A percentile compares a stretch with the other conserved stretches of the same genome.
These are phyloP conservation scores for Theobroma grandiflorum DNA, from an alignment of 441 rosid genomes.

Conservation along the genomic window DNA sequence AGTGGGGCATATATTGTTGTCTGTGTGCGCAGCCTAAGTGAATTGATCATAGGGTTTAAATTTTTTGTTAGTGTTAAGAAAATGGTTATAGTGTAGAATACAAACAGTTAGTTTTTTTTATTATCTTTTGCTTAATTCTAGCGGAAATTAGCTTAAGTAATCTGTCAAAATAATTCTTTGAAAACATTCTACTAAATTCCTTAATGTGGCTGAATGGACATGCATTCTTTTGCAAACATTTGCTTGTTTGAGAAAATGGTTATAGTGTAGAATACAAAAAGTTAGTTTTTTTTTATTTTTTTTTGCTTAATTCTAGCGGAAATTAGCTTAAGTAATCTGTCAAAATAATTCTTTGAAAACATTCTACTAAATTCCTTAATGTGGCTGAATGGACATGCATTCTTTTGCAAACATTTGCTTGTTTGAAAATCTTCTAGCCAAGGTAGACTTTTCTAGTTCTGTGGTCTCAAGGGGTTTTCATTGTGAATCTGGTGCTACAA, in stretches of 20 bases:
- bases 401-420: too few species aligned
- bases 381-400: background rate
- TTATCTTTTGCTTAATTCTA: background rate
- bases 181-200: background rate
- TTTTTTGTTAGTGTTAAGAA: background rate
- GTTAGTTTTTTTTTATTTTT: background rate
- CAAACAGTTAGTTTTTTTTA: background rate
- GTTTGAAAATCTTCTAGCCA: background rate
- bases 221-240: too few species aligned
- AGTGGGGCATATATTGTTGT: background rate
- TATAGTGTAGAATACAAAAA: background rate
- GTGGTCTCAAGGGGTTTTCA: background rate
- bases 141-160: background rate
- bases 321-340: background rate
- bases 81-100: background rate
- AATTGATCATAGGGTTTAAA: background rate
- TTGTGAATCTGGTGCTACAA: background rate
- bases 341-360: background rate
- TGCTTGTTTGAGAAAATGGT: background rate
- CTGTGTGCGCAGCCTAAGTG: background rate
- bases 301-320: background rate
- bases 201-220: background rate
- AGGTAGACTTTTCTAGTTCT: background rate
- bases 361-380: background rate
- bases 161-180: background rate